Base-by-base conservation (phyloP, 257 asterid species). In the Misopates orontium region DNA sequence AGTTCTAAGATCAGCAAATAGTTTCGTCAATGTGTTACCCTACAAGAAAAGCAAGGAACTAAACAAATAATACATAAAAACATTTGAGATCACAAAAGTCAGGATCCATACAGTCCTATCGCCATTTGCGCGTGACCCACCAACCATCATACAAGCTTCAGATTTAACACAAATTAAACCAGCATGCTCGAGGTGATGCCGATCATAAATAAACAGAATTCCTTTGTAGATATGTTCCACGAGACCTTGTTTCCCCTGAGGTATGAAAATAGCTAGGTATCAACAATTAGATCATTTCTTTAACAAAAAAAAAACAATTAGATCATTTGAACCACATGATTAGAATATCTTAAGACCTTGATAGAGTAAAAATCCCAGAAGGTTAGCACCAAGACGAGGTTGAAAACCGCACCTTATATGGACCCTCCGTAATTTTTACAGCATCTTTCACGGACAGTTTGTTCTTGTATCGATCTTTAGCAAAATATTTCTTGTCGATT, bases 131-230 rank as follows among this genome's bases (percentile, higher is more conserved):
- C 91, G 87, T 51, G 95, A 84, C 67, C 98, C 99, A 74, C 99
- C 99, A 77, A 93, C 87, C 80, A 88, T 82, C 82, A 81, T 74
- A 77, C 99, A 90, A 60, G 86, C 82, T 61, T 86, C 89, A n/a
- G 95, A 71, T 79, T 88, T 94, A 59, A 87, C 97, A 60, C 97
- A 94, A 56, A 94, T 88, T 82, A 84, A 94, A 66, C 96, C 97
- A 74, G 95, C 96, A 73, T 94, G 99, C 85, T 94, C 99, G 13
- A 86, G 96, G 80, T 90, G 99, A 83, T 88, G 95, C 2, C 96
- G 86, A 69, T 90, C 96, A 76, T 82, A 83, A 56, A 94, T 75
- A 74, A 94, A 94, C 72, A 94, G 61, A 73, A 90, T 76, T 60
- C 97, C 95, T 68, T 68, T 86, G 70, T 66, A 86, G 44, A 94